Evolutionary conservation across 2,329 filamentous ascomycete genomes (phyloP), one percentile per base, ranked within the genome.

Genomic region (Pseudogymnoascus pannorum): DNA sequence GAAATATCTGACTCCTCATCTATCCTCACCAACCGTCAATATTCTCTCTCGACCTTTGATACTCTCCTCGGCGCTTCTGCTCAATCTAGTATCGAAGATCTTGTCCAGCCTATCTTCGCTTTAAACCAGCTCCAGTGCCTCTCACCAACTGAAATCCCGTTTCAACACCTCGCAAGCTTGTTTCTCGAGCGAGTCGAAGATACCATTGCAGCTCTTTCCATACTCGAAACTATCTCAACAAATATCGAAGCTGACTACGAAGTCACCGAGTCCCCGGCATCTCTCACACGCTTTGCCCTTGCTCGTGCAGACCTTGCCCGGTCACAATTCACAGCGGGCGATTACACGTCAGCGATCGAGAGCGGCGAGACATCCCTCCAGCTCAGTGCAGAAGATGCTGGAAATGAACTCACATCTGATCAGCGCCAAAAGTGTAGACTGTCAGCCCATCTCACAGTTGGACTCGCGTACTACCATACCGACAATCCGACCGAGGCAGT

Each of bases 61-160:
- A 81, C 91, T 66, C 79, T 96, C 5, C 73, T 91, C 12, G 79
- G 82, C 1, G 81, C 82, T 1, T 76, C 84, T 1, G 71, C 79
- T 33, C 78, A 70, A 66, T 70, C 75, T 63, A 81, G 71, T 73
- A 79, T 80, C 68, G 85, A 76, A 64, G 88, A 77, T 72, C 81
- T 97, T 5, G 86, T 97, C 20, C 90, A 93, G 65, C 92, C 94
- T 0, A 81, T 97, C 18, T 96, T 97, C 69, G 92, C 91, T 0
- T 84, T 97, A 0, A 86, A 88, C 60, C 94, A 99, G 72, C 79
- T 97, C 2, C 84, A 84, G 61, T 81, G 81, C 6, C 86, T 96
- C 67, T 79, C 81, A 18, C 88, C 91, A 0, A 80, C 83, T 44
- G 87, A 94, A 62, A 73, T 92, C 29, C 79, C 85, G 0, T 90